phyloP scores from a whole-genome alignment of 352 stramenopile species.

The Globisporangium yorkense region DNA sequence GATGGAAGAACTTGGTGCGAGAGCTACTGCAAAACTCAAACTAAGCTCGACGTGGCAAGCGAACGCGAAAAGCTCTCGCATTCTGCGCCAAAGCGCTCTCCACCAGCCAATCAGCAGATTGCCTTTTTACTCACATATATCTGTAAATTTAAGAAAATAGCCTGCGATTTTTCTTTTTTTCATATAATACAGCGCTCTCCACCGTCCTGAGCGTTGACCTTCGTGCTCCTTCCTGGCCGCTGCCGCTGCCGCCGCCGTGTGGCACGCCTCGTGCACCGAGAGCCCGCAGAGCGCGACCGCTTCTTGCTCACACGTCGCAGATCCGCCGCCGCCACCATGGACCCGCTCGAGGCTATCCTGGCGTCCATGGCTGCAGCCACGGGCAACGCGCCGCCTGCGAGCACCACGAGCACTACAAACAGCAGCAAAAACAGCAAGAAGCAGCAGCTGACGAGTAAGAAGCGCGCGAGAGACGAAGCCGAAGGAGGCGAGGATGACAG shows the following conservation, averaged over 20 bases:
- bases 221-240: too few species aligned
- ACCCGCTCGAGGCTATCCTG: slow-evolving; percentile 71
- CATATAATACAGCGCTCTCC: too few species aligned
- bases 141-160: too few species aligned
- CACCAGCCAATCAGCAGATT: neutral
- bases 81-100: neutral
- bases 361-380: slow-evolving; percentile 75
- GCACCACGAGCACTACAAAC: neutral
- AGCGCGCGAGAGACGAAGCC: slow-evolving; percentile 21
- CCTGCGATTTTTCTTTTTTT: too few species aligned
- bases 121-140: too few species aligned
- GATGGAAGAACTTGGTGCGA: slow-evolving; percentile 28
- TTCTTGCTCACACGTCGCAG: too few species aligned
- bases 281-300: too few species aligned
- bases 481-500: slow-evolving; percentile 6
- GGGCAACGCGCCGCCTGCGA: slow-evolving; percentile 34
- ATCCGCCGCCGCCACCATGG: slow-evolving; percentile 9
- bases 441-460: slow-evolving; percentile 13
- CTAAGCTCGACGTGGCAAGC: slow-evolving; percentile 11
- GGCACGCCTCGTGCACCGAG: too few species aligned
- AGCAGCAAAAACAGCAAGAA: neutral
- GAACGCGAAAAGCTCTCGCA: neutral
- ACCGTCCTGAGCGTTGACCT: too few species aligned
- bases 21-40: slow-evolving; percentile 87
- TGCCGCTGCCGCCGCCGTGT: too few species aligned